phyloP scores from a whole-genome alignment of 2,329 filamentous ascomycete species.

The Parastagonospora nodorum region DNA sequence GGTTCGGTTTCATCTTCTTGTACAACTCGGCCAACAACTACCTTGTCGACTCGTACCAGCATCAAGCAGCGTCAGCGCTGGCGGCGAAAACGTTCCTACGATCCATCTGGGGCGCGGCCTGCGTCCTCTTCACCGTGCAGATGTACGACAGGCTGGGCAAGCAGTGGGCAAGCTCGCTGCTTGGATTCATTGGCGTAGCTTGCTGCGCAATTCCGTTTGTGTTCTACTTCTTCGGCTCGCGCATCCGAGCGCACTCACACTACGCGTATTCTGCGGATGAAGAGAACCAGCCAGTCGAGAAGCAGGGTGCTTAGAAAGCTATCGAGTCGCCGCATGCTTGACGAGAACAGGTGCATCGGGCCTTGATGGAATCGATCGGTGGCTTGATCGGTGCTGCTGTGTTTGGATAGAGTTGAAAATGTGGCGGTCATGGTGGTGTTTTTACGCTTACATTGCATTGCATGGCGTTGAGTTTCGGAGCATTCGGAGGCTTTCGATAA shows the following conservation, averaged over 20 bases:
- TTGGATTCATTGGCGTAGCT: slow-evolving; percentile 74
- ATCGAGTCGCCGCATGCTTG: neutral
- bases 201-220: slow-evolving; percentile 84
- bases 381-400: too few species aligned
- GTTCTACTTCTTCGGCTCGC: slow-evolving; percentile 78
- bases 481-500: neutral
- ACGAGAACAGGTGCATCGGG: neutral
- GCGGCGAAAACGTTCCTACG: slow-evolving; percentile 82
- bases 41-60: slow-evolving; percentile 68
- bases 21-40: slow-evolving; percentile 69
- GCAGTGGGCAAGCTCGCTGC: slow-evolving; percentile 75
- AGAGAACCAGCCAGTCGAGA: slow-evolving; percentile 45
- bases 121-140: slow-evolving; percentile 79
- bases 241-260: slow-evolving; percentile 70
- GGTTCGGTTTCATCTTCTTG: slow-evolving; percentile 82
- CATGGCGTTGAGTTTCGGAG: slow-evolving; percentile 8
- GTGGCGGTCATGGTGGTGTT: too few species aligned
- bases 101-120: slow-evolving; percentile 77
- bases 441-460: slow-evolving; percentile 6
- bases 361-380: too few species aligned
- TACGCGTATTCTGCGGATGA: slow-evolving; percentile 71
- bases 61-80: slow-evolving; percentile 79
- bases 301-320: slow-evolving; percentile 20
- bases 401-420: too few species aligned
- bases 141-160: slow-evolving; percentile 71